Base-by-base conservation (phyloP, 805 yeast species). In the Candida yuanshanica region DNA sequence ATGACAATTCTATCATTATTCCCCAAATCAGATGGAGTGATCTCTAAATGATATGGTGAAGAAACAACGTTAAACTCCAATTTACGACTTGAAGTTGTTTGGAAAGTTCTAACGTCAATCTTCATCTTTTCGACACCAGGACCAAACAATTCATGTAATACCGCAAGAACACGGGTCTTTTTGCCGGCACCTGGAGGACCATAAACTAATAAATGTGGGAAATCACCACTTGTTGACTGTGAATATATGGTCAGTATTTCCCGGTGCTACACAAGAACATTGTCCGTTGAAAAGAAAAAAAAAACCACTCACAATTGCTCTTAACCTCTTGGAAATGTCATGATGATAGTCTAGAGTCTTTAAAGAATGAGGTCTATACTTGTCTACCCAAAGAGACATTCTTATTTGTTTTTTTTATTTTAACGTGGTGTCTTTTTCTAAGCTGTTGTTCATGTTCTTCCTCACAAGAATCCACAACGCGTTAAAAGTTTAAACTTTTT, bases 161-260 rank as follows among this genome's bases (percentile, higher is more conserved):
- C 72, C 7, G 95, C 79, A 62, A 88, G 73, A 7, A 89, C 84
- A 49, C 99, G 75, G 9, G 99, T 93, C 68, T 93, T 95, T 60
- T 93, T 93, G 44, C 99, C 99, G 13, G 95, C 87, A 5, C 99
- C 99, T 27, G 89, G 79, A 1, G 99, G 98, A 0, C 99, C 99
- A 59, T 91, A 91, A 3, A 93, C 76, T 21, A 93, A 66, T 36
- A 93, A 63, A 66, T 93, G 99, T 2, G 99, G 99, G 55, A 93
- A 81, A 60, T 93, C 97, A 0, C 89, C 90, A 2, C 86, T 74
- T 0, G 74, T 60, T 0, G 83, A 27, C 31, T 27, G 18, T 27
- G 29, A 3, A 9, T 12, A 7, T 12, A 7, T 27, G 4, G 31
- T 27, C 10, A 27, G 31, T 27, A 26, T 9, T 26, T n/a, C n/a